These are phyloP conservation scores for Hyaloscypha bicolor DNA, from an alignment of 495 filamentous ascomycete species.

Conservation along the genomic window DNA sequence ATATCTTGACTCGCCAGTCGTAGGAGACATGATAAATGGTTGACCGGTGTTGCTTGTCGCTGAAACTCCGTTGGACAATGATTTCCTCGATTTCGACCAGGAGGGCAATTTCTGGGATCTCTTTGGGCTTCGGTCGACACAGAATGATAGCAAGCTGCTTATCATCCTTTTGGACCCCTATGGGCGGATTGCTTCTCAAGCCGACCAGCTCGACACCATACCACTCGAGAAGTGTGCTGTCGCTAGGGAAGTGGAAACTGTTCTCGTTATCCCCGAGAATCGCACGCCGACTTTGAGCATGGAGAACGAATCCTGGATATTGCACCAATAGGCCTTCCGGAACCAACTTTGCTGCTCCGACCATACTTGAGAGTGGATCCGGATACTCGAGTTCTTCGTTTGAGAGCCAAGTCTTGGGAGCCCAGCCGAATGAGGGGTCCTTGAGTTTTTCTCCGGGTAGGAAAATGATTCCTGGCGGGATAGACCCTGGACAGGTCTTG, in stretches of 20 bases:
- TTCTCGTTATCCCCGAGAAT: slow-evolving; percentile 2
- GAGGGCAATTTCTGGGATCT: neutral
- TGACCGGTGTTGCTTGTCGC: neutral
- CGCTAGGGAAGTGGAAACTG: slow-evolving; percentile 2
- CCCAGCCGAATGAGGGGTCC: slow-evolving; percentile 8
- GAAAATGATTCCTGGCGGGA: slow-evolving; percentile 16
- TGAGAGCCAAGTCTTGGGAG: slow-evolving; percentile 11
- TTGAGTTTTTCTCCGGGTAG: slow-evolving; percentile 10
- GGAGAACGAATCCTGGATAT: slow-evolving; percentile 18
- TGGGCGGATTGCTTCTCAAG: neutral
- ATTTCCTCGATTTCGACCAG: neutral
- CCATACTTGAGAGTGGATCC: slow-evolving; percentile 3
- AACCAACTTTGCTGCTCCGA: neutral
- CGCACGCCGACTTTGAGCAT: neutral
- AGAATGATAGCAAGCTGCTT: slow-evolving; percentile 10
- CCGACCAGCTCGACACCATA: neutral
- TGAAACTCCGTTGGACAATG: neutral
- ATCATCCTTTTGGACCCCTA: neutral
- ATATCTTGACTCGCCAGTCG: neutral
- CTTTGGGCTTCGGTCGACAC: neutral
- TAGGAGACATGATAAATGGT: neutral
- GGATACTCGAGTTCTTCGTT: slow-evolving; percentile 13
- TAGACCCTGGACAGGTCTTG: slow-evolving; percentile 2
- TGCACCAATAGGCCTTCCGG: slow-evolving; percentile 7
- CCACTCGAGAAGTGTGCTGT: slow-evolving; percentile 7